Percentiles rank a stretch among this genome's conserved stretches.
Conservation (phyloP, 345 rosid genomes). For the Arabidopsis arenosa region DNA sequence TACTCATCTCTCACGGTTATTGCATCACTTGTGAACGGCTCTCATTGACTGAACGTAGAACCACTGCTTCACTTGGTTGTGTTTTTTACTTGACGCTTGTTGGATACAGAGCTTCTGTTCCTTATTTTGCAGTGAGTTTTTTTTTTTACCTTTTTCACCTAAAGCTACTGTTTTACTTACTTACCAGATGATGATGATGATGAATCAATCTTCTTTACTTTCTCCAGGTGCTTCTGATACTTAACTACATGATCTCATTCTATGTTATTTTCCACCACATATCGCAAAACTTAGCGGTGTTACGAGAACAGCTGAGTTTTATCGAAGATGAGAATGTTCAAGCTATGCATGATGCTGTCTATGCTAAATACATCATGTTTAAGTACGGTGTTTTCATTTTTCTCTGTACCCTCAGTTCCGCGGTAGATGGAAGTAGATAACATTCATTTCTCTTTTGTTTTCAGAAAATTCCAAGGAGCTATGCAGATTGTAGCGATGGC, state of each 20-base stretch:
- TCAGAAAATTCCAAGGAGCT: conserved; percentile 88
- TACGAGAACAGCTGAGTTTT: conserved; percentile 72
- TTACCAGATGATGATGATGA: conserved; percentile 16
- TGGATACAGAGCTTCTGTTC: conserved; percentile 94
- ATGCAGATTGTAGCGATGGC: conserved; percentile 92
- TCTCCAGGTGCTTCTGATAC: conserved; percentile 75
- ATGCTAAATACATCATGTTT: conserved; percentile 81
- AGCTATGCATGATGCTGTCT: conserved; percentile 82
- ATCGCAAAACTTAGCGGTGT: conserved; percentile 67
- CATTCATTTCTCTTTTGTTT: conserved; percentile 8
- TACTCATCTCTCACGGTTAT: conserved; percentile 92
- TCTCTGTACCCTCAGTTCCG: background rate
- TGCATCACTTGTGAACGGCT: conserved; percentile 90
- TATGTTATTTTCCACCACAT: conserved; percentile 83
- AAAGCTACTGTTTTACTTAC: conserved; percentile 2
- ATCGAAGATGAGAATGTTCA: conserved; percentile 86
- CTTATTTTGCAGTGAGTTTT: conserved; percentile 75
- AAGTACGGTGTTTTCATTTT: conserved; percentile 55
- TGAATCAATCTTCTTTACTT: conserved; percentile 11
- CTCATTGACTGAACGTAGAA: conserved; percentile 73
- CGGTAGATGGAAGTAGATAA: conserved; percentile 27
- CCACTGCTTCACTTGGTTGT: conserved; percentile 84
- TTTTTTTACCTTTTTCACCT: conserved; percentile 17
- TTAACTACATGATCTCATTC: conserved; percentile 81
- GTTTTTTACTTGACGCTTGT: conserved; percentile 86